Evolutionary conservation across 208 protist species (phyloP), one percentile per base, ranked within the genome.

Genomic region (Endotrypanum monterogeii): DNA sequence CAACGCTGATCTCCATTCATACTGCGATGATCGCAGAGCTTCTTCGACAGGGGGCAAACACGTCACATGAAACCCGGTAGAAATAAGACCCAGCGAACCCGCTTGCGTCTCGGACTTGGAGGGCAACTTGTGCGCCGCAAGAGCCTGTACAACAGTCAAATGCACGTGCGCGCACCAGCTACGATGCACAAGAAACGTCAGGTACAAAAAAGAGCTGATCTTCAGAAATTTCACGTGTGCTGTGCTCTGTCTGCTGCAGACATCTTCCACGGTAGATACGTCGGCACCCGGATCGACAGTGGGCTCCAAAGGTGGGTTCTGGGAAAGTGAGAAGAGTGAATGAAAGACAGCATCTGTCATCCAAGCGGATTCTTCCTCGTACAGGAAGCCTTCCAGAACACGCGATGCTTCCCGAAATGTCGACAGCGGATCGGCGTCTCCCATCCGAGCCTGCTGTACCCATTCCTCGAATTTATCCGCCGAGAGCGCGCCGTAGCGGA

Each of bases 101-200:
- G 37, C 20, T 0, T 44, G 37, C 37, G n/a, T 32, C 37, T 20
- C 20, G 37, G 28, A 1, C 28, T 37, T n/a, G 63, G 11, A 35
- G 0, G 32, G 51, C 32, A 9, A 14, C 25, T 9, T 46, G 7
- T 63, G 48, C 18, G 66, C 58, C 5, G 39, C 12, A n/a, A 79
- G 32, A 14, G 52, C 61, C 23, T 8, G 25, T n/a, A 51, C 50
- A 0, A 80, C 56, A 18, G 62, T n/a, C n/a, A 30, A 55, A 35
- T 75, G 69, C 3, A 80, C 44, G 30, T 67, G 30, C 20, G 41
- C 35, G 28, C 76, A 80, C 76, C 76, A 80, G 11, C 46, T 75
- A 70, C 65, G 70, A n/a, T 80, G 76, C 30, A 80, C 76, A 5
- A 72, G 63, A 52, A 80, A 80, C 12, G 76, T 35, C 9, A 80